phyloP scores from a whole-genome alignment of 2,329 filamentous ascomycete genomes.

The Plenodomus tracheiphilus region DNA sequence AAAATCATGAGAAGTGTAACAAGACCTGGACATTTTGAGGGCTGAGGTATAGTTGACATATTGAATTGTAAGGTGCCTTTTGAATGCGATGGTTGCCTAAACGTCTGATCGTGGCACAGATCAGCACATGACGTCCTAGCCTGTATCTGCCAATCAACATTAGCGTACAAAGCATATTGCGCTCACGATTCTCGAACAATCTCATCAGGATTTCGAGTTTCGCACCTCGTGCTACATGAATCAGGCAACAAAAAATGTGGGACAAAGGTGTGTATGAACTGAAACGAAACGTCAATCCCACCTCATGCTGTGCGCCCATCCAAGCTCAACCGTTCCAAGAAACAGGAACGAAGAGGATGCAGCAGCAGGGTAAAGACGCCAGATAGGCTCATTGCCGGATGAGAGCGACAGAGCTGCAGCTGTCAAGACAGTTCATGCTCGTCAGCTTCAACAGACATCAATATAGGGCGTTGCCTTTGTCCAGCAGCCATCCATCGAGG shows the following conservation, averaged over 20 bases:
- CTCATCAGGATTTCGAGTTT: background rate
- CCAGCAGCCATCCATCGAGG: constrained; percentile 34
- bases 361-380: constrained; percentile 33
- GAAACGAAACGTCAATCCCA: constrained; percentile 41
- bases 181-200: background rate
- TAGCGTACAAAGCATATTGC: background rate
- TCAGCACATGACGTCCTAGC: constrained; percentile 10
- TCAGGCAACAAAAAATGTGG: background rate
- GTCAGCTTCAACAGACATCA: constrained; percentile 14
- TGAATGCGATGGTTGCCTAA: constrained; percentile 11
- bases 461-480: constrained; percentile 44
- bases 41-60: background rate
- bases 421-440: constrained; percentile 14
- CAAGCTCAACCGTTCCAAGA: constrained; percentile 16
- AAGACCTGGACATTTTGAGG: constrained; percentile 1
- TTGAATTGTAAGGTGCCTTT: constrained; percentile 2
- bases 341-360: constrained; percentile 26
- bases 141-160: constrained; percentile 1
- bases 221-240: background rate
- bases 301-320: constrained; percentile 27
- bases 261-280: constrained; percentile 28
- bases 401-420: constrained; percentile 11
- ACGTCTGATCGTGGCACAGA: constrained; percentile 4
- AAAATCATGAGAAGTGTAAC: constrained; percentile 11
- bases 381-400: constrained; percentile 32